phyloP scores from a whole-genome alignment of 2,329 filamentous ascomycete species.

The Cladophialophora exuberans region DNA sequence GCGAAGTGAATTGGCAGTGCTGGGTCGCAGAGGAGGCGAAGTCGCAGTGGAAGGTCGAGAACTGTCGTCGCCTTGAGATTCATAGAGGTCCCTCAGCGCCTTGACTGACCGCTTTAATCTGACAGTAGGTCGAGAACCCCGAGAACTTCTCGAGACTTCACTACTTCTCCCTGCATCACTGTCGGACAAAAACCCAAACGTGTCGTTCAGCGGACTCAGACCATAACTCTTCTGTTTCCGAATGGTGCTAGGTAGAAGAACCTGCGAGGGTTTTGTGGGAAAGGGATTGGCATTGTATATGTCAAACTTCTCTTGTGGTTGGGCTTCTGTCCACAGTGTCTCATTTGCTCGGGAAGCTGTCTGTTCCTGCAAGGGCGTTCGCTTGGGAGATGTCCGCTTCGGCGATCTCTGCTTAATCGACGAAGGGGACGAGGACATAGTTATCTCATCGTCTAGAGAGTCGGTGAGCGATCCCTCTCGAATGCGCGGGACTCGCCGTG shows the following conservation, averaged over 20 bases:
- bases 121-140: slow-evolving; percentile 24
- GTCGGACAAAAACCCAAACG: slow-evolving; percentile 17
- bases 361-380: no score
- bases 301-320: slow-evolving; percentile 36
- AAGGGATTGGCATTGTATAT: slow-evolving; percentile 49
- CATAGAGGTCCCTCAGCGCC: slow-evolving; percentile 34
- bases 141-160: slow-evolving; percentile 11
- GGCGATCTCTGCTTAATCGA: slow-evolving; percentile 32
- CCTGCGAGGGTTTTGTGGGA: slow-evolving; percentile 52
- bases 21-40: slow-evolving; percentile 28
- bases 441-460: slow-evolving; percentile 26
- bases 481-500: background rate
- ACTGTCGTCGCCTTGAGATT: slow-evolving; percentile 32
- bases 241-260: slow-evolving; percentile 46
- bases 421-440: slow-evolving; percentile 32
- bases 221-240: slow-evolving; percentile 27
- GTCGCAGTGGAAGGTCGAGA: slow-evolving; percentile 32
- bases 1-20: slow-evolving; percentile 25
- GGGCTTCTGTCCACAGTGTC: slow-evolving; percentile 39
- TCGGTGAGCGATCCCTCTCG: slow-evolving; percentile 3
- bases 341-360: slow-evolving; percentile 43
- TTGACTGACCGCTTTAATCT: slow-evolving; percentile 34
- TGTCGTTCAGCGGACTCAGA: slow-evolving; percentile 16
- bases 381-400: slow-evolving; percentile 49
- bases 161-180: slow-evolving; percentile 14